Percentiles rank a stretch among this genome's conserved stretches.
These are phyloP conservation scores for Haematococcus lacustris DNA, from an alignment of 139 green algal species.

Conservation along the genomic window DNA sequence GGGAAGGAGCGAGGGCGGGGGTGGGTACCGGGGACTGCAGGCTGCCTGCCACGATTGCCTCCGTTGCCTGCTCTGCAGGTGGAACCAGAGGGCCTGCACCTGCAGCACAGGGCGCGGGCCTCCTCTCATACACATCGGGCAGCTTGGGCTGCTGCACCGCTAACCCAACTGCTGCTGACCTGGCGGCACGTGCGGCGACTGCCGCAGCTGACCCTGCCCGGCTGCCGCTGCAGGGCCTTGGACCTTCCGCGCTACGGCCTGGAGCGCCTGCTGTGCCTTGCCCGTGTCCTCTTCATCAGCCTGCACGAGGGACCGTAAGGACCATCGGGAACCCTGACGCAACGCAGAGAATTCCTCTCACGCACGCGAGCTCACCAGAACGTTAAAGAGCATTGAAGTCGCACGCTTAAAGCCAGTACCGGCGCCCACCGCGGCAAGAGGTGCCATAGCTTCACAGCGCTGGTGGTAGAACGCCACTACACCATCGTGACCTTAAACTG, in stretches of 20 bases:
- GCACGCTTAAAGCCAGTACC: no score
- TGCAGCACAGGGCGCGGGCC: not conserved
- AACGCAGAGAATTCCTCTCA: not conserved
- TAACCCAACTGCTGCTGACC: not conserved
- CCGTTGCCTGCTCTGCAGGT: not conserved
- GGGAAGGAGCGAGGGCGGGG: no score
- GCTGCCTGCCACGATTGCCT: not conserved
- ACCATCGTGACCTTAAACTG: no score
- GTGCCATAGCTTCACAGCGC: no score
- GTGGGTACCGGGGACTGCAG: no score
- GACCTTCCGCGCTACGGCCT: not conserved
- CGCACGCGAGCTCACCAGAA: not conserved
- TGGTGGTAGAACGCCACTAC: no score
- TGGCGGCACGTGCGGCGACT: not conserved
- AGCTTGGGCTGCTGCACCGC: not conserved
- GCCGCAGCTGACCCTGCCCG: not conserved
- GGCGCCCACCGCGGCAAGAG: no score
- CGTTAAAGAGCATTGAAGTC: not conserved
- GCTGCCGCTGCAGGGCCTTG: not conserved
- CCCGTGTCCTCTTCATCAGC: not conserved
- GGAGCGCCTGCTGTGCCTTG: not conserved
- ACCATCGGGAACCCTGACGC: not conserved
- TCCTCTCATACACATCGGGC: not conserved
- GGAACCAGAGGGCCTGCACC: not conserved
- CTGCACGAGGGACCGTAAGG: not conserved